A percentile compares a stretch with the other conserved stretches of the same genome.
Conservation (phyloP, 225 moss, liverwort and hornwort genomes). For the Lunularia cruciata region DNA sequence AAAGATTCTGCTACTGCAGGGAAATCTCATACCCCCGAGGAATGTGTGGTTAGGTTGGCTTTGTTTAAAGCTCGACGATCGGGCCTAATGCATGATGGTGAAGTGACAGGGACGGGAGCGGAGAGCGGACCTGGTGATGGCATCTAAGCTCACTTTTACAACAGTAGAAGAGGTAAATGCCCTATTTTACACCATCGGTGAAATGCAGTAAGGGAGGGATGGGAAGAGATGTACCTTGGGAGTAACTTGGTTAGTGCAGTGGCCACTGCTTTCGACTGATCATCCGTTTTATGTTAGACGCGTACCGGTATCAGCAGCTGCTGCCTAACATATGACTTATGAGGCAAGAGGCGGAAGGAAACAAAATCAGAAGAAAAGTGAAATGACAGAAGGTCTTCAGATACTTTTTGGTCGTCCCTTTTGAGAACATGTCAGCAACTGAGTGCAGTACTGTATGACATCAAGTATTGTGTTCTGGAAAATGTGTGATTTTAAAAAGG, state of each 20-base stretch:
- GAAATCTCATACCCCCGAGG: too few relatives aligned
- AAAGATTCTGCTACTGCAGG: too few relatives aligned
- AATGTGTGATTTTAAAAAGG: not conserved
- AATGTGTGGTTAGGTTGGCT: too few relatives aligned
- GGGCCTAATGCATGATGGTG: too few relatives aligned
- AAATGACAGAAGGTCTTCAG: not conserved
- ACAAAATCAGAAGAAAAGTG: slow-evolving; percentile 4
- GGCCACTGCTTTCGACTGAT: not conserved
- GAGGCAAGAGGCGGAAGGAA: not conserved
- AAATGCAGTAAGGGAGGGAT: too few relatives aligned
- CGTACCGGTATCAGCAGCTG: not conserved
- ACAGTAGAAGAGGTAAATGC: too few relatives aligned
- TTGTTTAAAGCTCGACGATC: too few relatives aligned
- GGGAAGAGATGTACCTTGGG: too few relatives aligned
- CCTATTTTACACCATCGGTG: too few relatives aligned
- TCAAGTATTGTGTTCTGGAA: not conserved
- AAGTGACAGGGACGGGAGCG: too few relatives aligned
- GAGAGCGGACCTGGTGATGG: too few relatives aligned
- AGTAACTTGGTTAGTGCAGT: not conserved
- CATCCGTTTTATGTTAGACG: not conserved
- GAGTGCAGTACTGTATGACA: slow-evolving; percentile 1
- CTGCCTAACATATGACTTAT: not conserved
- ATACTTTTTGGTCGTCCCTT: slow-evolving; percentile 13
- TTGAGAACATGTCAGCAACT: slow-evolving; percentile 9
- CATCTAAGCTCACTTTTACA: too few relatives aligned